Evolutionary conservation across 805 yeast species (phyloP).

Genomic region (Middelhovenomyces tepae): DNA sequence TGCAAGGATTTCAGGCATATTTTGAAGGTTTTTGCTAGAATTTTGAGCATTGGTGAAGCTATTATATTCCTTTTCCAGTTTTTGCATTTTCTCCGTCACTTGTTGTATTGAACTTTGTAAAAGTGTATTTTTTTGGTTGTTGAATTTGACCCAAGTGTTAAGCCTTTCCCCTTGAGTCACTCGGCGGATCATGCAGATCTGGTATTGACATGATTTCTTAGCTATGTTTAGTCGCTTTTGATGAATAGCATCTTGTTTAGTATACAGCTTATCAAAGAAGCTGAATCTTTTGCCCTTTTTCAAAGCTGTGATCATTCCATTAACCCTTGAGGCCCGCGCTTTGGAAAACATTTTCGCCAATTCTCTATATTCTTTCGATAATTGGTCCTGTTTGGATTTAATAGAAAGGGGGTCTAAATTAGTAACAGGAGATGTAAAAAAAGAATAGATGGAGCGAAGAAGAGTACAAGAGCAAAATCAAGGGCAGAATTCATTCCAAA

Average conservation of each 20-base stretch:
- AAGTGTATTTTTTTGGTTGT: slow-evolving; percentile 19
- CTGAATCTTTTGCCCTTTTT: slow-evolving; percentile 13
- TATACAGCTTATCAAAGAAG: slow-evolving; percentile 13
- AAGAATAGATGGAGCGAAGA: no score
- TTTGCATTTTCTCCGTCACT: background rate
- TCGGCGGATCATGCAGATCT: slow-evolving; percentile 13
- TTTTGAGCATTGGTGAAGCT: no score
- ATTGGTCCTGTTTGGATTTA: slow-evolving; percentile 15
- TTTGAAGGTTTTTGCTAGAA: no score
- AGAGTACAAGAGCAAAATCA: no score
- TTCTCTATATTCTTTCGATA: slow-evolving; percentile 16
- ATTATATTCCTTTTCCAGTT: slow-evolving; percentile 1
- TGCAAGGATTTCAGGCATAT: no score
- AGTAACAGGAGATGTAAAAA: no score
- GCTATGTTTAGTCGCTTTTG: slow-evolving; percentile 12
- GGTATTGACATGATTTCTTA: slow-evolving; percentile 15
- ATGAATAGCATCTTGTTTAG: slow-evolving; percentile 8
- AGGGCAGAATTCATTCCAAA: no score
- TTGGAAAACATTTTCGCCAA: slow-evolving; percentile 15
- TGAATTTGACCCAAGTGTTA: slow-evolving; percentile 25
- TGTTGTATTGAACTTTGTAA: slow-evolving; percentile 17
- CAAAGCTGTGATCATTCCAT: slow-evolving; percentile 16
- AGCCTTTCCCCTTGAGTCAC: slow-evolving; percentile 18
- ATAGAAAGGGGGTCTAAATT: slow-evolving; percentile 14
- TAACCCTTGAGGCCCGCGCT: slow-evolving; percentile 14